Percentiles rank a stretch among this genome's conserved stretches.
phyloP scores from a whole-genome alignment of 441 rosid species.

The Jatropha podagrica region DNA sequence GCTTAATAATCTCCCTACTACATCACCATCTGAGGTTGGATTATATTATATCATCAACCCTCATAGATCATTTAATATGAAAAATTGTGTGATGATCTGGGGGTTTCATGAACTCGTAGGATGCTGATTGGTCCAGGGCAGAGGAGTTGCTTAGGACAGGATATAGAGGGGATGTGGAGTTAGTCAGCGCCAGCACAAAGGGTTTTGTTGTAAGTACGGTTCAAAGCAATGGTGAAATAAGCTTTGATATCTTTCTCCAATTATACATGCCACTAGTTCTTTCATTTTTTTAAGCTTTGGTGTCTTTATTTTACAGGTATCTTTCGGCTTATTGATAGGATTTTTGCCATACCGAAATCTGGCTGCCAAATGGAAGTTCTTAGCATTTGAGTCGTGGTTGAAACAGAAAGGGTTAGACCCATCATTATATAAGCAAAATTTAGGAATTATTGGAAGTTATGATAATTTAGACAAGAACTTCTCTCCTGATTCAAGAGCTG shows the following conservation, averaged over 20 bases:
- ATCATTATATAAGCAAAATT: constrained; percentile 58
- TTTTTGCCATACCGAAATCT: constrained; percentile 88
- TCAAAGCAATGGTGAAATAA: constrained; percentile 3
- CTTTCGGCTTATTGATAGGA: constrained; percentile 82
- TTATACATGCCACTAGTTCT: constrained; percentile 16
- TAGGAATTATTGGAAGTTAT: constrained; percentile 65
- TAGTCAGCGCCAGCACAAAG: constrained; percentile 70
- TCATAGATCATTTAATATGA: constrained; percentile 5
- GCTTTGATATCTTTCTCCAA: constrained; percentile 6
- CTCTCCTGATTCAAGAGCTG: constrained; percentile 35
- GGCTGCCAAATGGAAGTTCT: constrained; percentile 71
- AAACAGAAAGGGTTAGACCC: constrained; percentile 86
- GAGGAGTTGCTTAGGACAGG: constrained; percentile 58
- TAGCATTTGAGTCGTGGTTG: constrained; percentile 93
- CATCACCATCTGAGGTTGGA: constrained; percentile 62
- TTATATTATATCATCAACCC: neutral
- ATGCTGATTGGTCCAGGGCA: constrained; percentile 72
- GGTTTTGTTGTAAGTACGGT: constrained; percentile 74
- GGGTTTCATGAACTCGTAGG: constrained; percentile 44
- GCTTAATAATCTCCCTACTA: constrained; percentile 40
- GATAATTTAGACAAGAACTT: constrained; percentile 37
- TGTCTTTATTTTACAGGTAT: constrained; percentile 52
- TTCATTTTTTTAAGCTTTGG: constrained; percentile 21
- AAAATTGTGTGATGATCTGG: constrained; percentile 25
- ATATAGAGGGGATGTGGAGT: constrained; percentile 65